Base-by-base conservation (phyloP, 2,329 filamentous ascomycete genomes). In the Aureobasidium sp. region DNA sequence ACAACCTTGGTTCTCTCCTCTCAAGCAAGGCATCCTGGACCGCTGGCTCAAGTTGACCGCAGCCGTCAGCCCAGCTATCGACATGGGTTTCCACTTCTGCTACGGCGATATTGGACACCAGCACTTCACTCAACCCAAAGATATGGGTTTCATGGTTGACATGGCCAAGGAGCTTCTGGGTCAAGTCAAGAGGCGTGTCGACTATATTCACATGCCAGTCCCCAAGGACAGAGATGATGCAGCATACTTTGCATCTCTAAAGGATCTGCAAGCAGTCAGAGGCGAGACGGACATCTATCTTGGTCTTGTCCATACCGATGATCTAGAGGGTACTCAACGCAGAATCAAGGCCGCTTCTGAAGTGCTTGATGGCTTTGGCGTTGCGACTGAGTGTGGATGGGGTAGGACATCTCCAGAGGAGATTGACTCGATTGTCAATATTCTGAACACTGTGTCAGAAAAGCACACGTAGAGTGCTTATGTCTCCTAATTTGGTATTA, bases 81-180 rank as follows among this genome's bases (percentile, higher is more conserved):
- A 77, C 42, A 50, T 80, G 60, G 78, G 77, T 0, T 71, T 77
- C 36, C 78, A 80, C 66, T 70, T 80, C 23, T 81, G 79, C 68
- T 80, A 80, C 65, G 79, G 78, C 13, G 78, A 80, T 63, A 68
- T 76, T 5, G 67, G 70, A 1, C 77, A 80, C 66, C 67, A 69
- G 55, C 78, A 79, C 66, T 79, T 77, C 64, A 63, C 75, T n/a
- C 74, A 80, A 59, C 78, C 79, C 0, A 68, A 69, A 9, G 74
- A 77, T 50, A 67, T 71, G 44, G 65, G 62, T 0, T 32, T 73
- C 1, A 39, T 76, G 34, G 75, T 78, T 5, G 72, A 77, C 13
- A 64, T 79, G 26, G 73, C 71, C 5, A 76, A 74, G 44, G 67
- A 64, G 1, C 65, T 77, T 20, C 64, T 70, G 13, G 60, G 68